Base-by-base conservation (phyloP, 768 basidiomycete species). In the Xerocomellus chrysenteron region DNA sequence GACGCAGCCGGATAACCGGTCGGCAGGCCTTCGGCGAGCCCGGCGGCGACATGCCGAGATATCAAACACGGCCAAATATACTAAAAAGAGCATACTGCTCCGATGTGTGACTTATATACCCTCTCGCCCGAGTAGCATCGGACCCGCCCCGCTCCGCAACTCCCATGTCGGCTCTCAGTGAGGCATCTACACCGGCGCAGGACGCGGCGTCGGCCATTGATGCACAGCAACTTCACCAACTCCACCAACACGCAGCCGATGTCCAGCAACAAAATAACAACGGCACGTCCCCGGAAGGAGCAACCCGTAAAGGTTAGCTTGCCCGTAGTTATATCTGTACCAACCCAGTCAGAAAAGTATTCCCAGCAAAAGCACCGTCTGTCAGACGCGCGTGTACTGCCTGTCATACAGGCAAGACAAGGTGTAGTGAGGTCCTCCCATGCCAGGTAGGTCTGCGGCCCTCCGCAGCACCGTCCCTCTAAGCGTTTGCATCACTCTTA, bases 321-420 rank as follows among this genome's bases (percentile, higher is more conserved):
- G 52, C 35, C 50, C 47, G 53, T 60, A 58, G 57, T 52, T 47
- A 32, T 36, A 55, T 46, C 21, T 46, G 37, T 57, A 50, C 44
- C 48, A 49, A 5, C 51, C 40, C 56, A 41, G 54, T 62, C 60
- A 56, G 61, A 49, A 47, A 47, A 30, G 36, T 51, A 41, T 60
- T 47, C 54, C 48, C 68, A 90, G 88, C 88, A 57, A 90, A 92
- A 73, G 87, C 86, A 43, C 88, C 89, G 33, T 90, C 88, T 43
- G 90, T 90, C 52, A 82, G 90, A 60, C 80, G 90, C 59, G 90
- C 90, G 1, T 92, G 90, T 61, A 81, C 84, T 39, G 86, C 90
- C 14, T 92, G 90, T 73, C 90, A 92, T 71, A 77, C 87, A 49
- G 90, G 90, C 50, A 92, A 92, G 75, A 92, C 90, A 13, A 77